Evolutionary conservation across 441 rosid species (phyloP), one percentile per base, ranked within the genome.

Genomic region (Cnidoscolus chayamansa): DNA sequence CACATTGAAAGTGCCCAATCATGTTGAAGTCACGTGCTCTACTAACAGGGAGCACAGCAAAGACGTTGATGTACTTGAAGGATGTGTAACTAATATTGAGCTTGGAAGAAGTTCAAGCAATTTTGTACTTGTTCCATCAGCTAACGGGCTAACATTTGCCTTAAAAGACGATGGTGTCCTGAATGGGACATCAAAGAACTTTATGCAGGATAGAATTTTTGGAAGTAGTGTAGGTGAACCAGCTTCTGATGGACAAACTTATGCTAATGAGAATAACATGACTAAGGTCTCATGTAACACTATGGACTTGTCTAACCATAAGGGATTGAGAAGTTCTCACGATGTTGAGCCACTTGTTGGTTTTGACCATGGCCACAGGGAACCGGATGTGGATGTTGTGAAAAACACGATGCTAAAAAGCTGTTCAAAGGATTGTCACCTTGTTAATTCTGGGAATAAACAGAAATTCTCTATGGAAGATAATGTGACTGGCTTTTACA

Each of bases 391-490:
- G 20, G 74, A 71, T 75, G 67, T 67, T 63, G 11, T 45, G 72
- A 71, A 72, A 63, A 76, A 76, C 72, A 74, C 58, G 16, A 72
- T 11, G 43, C 79, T 69, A 57, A 76, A 68, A 64, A 74, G 74
- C 50, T 79, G 72, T 68, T 74, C 63, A 12, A 59, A 67, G 31
- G 43, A 56, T 58, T 49, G 9, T 35, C n/a, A 49, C 7, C 63
- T 43, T 63, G 19, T 56, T 60, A 50, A 54, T 63, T 54, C 73
- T 71, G 76, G 74, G 48, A 75, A 59, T 62, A 66, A 70, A 40
- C 70, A 45, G 10, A 68, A 58, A 54, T 64, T 69, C 65, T 50
- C 73, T 74, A 7, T 53, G 43, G 71, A 74, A 69, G 75, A 63
- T 48, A 59, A 70, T 40, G 49, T 58, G 50, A 56, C 73, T 25